phyloP scores from a whole-genome alignment of 2,329 filamentous ascomycete species.

The Mycosphaerelloides madeirae region DNA sequence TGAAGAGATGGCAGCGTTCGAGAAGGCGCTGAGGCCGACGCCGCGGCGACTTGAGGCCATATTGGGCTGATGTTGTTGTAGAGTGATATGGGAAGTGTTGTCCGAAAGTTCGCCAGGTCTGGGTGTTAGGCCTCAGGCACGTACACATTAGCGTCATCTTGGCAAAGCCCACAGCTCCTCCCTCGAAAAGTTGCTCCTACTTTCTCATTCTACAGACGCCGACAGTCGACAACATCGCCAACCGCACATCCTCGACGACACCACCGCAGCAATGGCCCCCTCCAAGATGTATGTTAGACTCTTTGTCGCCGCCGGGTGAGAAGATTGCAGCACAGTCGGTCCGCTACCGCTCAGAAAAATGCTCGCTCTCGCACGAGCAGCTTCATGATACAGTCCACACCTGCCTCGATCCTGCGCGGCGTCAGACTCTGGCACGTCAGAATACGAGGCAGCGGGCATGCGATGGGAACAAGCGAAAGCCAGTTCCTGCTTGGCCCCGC shows the following conservation, averaged over 20 bases:
- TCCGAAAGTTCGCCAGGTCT: background rate
- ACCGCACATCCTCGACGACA: conserved; percentile 27
- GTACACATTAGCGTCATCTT: background rate
- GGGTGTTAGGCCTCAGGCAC: background rate
- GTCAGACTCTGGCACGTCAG: conserved; percentile 34
- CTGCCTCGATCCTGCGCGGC: conserved; percentile 33
- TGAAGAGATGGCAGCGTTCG: conserved; percentile 75
- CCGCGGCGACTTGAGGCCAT: conserved; percentile 61
- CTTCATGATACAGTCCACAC: conserved; percentile 23
- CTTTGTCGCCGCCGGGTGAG: conserved; percentile 36
- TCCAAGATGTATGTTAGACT: conserved; percentile 49
- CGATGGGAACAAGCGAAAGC: conserved; percentile 11
- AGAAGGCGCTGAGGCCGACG: conserved; percentile 86
- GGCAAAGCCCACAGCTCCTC: background rate
- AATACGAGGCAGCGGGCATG: conserved; percentile 27
- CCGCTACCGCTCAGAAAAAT: conserved; percentile 54
- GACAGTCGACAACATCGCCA: conserved; percentile 37
- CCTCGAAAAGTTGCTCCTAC: background rate
- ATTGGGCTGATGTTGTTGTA: conserved; percentile 4
- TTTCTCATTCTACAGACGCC: conserved; percentile 11
- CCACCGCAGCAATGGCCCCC: conserved; percentile 51
- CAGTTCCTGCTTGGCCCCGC: conserved; percentile 1
- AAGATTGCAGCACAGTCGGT: conserved; percentile 70
- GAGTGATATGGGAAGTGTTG: background rate
- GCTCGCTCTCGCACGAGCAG: conserved; percentile 21